Base-by-base conservation (phyloP, 108 stramenopile genomes). In the Skeletonema potamos region DNA sequence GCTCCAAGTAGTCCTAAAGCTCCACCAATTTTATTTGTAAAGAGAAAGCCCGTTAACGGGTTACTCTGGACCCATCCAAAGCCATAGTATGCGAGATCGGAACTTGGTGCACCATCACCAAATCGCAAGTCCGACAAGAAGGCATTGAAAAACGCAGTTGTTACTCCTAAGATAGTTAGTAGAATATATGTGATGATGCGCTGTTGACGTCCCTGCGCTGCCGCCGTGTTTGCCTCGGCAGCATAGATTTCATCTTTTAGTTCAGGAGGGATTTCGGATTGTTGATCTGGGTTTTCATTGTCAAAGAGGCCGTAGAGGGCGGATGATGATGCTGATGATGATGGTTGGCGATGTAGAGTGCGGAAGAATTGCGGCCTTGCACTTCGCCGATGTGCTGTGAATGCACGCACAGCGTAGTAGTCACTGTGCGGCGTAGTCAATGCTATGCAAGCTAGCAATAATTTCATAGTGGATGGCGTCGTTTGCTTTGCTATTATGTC, bases 171-270 rank as follows among this genome's bases (percentile, higher is more conserved):
- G 15, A 87, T 74, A 2, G 86, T 86, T 8, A 81, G 24, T 2
- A 57, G 2, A 30, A 86, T 44, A 72, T 92, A 92, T 1, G 71
- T 15, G 0, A 82, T 70, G 15, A 95, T 77, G 27, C 94, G 94
- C 13, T 63, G 64, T 13, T 67, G 76, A 17, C 94, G 90, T 34
- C 80, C 83, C 64, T 87, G 75, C 12, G 89, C 90, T 8, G 94
- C 87, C 13, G 79, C 76, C 0, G 91, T 95, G 27, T 89, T 88
- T 48, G 88, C 86, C 79, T 95, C 94, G 28, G 94, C 94, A 13
- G 33, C 27, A 37, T 84, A 89, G 34, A 94, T 90, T 73, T 93
- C 92, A 20, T 82, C 70, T 27, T 60, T 51, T 1, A 90, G 37
- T 72, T 90, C 88, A 12, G 73, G 60, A 1, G 92, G 92, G 54